phyloP scores from a whole-genome alignment of 176 grass and related monocot species.

The Musa acuminata region DNA sequence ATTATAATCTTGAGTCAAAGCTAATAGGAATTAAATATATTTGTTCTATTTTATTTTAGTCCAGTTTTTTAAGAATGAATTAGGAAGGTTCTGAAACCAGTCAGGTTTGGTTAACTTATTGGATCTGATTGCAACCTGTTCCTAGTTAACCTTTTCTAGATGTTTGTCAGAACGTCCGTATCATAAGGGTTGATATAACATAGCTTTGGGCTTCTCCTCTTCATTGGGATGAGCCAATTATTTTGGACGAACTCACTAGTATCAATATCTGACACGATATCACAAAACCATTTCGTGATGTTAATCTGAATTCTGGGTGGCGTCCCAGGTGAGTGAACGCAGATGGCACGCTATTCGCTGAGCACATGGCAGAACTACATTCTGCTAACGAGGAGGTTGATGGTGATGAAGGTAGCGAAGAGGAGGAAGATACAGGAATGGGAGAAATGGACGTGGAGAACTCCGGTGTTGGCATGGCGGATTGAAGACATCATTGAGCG shows the following conservation, averaged over 20 bases:
- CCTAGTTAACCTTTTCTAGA: background rate
- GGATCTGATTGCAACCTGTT: too few species aligned
- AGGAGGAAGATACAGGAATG: background rate
- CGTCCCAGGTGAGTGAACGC: constrained; percentile 1
- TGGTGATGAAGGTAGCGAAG: constrained; percentile 12
- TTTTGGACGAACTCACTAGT: background rate
- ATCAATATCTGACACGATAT: too few species aligned
- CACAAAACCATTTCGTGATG: too few species aligned
- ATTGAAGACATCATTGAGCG: too few species aligned
- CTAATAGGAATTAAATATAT: too few species aligned
- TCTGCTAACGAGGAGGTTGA: constrained; percentile 12
- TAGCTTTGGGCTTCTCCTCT: background rate
- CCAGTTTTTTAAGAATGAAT: too few species aligned
- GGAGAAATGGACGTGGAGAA: background rate
- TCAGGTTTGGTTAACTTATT: too few species aligned
- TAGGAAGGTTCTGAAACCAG: too few species aligned
- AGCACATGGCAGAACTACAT: constrained; percentile 7
- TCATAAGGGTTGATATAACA: background rate
- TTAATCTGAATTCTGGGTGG: background rate
- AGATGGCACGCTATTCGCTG: constrained; percentile 14
- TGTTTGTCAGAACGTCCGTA: background rate
- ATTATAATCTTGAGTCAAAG: too few species aligned
- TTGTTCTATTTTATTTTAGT: too few species aligned
- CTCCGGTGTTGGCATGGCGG: too few species aligned
- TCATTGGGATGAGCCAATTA: background rate